These are phyloP conservation scores for Daedalea quercina DNA, from an alignment of 768 basidiomycete species.

Conservation along the genomic window DNA sequence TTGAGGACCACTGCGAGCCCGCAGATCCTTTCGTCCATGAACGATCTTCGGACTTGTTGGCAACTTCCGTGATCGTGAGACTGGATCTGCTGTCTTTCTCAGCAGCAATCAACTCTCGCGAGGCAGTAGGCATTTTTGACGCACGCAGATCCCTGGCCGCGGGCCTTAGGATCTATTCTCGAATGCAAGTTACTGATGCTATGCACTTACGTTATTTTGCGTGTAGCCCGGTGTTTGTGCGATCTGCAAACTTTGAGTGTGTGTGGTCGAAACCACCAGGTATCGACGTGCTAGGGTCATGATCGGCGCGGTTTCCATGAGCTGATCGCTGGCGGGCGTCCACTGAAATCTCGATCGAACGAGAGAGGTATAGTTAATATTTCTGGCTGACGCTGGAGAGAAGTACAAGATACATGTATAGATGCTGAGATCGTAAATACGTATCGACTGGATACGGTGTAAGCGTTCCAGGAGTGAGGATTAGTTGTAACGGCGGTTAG, in stretches of 20 bases:
- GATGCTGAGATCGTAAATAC: background rate
- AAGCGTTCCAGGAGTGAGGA: background rate
- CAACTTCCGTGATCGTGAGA: too few relatives aligned
- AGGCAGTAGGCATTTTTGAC: too few relatives aligned
- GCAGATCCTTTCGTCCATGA: too few relatives aligned
- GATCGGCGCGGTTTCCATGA: background rate
- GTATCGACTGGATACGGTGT: background rate
- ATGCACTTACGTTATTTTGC: too few relatives aligned
- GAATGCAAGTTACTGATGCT: too few relatives aligned
- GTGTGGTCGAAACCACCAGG: background rate
- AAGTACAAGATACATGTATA: background rate
- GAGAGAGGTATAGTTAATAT: background rate
- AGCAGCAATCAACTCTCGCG: too few relatives aligned
- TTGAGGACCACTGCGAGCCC: too few relatives aligned
- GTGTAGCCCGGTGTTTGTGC: background rate
- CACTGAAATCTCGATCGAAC: background rate
- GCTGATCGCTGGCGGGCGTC: background rate
- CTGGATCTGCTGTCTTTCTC: too few relatives aligned
- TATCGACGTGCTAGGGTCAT: background rate
- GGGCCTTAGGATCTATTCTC: too few relatives aligned
- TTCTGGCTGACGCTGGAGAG: background rate
- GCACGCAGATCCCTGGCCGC: too few relatives aligned
- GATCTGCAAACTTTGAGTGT: background rate
- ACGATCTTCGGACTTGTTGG: too few relatives aligned
- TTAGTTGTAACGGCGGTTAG: background rate